Evolutionary conservation across 768 basidiomycete species (phyloP).

Genomic region (Mycena galericulata): DNA sequence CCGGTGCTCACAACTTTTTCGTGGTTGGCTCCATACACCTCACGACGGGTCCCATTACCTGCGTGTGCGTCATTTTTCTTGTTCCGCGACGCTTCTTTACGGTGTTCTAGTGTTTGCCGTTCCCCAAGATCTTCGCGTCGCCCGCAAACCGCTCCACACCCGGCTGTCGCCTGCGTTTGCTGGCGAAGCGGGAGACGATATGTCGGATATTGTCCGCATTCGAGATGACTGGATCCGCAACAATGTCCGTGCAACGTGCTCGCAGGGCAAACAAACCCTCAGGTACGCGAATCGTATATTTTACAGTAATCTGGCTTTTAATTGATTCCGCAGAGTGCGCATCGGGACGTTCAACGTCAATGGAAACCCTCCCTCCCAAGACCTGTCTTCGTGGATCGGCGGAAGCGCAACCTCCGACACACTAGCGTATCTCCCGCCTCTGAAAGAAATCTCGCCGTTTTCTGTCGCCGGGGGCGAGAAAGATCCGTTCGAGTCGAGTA

Average conservation of each 20-base stretch:
- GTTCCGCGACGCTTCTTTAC: not conserved
- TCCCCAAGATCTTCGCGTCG: constrained; percentile 68
- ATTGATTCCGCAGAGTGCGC: constrained; percentile 60
- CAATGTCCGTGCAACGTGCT: constrained; percentile 52
- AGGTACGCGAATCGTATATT: constrained; percentile 38
- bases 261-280: constrained; percentile 47
- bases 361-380: constrained; percentile 78
- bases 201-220: constrained; percentile 65
- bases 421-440: not conserved
- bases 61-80: constrained; percentile 40
- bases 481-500: constrained; percentile 36
- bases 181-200: constrained; percentile 72
- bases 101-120: constrained; percentile 51
- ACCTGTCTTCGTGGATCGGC: constrained; percentile 75
- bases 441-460: constrained; percentile 46
- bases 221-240: constrained; percentile 74
- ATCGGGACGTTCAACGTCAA: constrained; percentile 90
- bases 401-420: not conserved
- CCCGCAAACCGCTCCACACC: constrained; percentile 58
- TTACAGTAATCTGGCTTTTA: not conserved
- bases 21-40: constrained; percentile 61
- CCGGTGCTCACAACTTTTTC: constrained; percentile 52
- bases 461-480: constrained; percentile 45
- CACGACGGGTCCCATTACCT: constrained; percentile 40
- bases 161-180: constrained; percentile 72